Evolutionary conservation across 225 moss, liverwort and hornwort species (phyloP), one percentile per base, ranked within the genome.

Genomic region (Physcomitrium patens): DNA sequence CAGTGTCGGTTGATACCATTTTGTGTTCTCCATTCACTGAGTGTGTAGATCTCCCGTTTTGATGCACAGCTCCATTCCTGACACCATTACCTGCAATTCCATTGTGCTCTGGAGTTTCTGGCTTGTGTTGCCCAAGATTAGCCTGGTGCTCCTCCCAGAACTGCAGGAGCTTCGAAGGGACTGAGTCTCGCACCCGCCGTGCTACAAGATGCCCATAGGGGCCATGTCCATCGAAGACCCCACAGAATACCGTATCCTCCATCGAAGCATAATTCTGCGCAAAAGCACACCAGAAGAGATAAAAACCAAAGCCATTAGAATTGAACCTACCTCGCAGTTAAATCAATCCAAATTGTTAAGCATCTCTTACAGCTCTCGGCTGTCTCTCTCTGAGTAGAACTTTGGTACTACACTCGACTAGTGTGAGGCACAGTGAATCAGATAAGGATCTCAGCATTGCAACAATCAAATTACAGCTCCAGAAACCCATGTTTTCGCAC

Each of bases 191-290:
- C 56, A 75, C 75, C 57, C 75, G 44, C 46, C 66, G 55, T 31
- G 75, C 75, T 17, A 75, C 75, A 3, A 75, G 66, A 17, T 75
- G 75, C 27, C 75, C 75, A 27, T 27, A 67, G 10, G 75, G 75
- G 19, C 75, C 75, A 27, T 75, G 75, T 53, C 75, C 75, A 58
- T 75, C 75, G 13, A 75, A 75, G 5, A 75, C 75, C 45, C 75
- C 75, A 27, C 75, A 75, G 46, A 75, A 75, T 20, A 75, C 46
- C 7, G 75, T 75, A 3, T 75, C 75, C 18, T 75, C 75, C 75
- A 66, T 67, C 26, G 75, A 75, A 22, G 55, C 65, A 14, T 53
- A 75, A 58, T 46, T 64, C 75, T 75, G 74, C 65, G 24, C 44
- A 75, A 20, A 46, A 37, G 31, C 1, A 37, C 31, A 7, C 31